A percentile compares a stretch with the other conserved stretches of the same genome.
Evolutionary conservation across 2,329 filamentous ascomycete species (phyloP).

Genomic region (Helicocarpus griseus): DNA sequence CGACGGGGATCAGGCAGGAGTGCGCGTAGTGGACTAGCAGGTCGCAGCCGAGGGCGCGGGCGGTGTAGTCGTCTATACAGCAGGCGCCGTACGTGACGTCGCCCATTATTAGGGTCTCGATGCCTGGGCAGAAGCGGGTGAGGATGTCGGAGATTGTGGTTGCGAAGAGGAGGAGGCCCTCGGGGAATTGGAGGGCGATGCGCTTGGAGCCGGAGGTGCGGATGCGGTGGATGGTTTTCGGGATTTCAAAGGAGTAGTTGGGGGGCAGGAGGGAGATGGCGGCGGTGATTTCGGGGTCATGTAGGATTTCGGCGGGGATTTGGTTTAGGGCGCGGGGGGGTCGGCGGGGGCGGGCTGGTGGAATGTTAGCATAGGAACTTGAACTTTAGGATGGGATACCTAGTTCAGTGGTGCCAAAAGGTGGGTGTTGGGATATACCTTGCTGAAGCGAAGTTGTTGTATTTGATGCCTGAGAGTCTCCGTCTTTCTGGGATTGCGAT

Average conservation of each 20-base stretch:
- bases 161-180: constrained; percentile 87
- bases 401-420: too few species aligned
- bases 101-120: constrained; percentile 95
- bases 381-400: background rate
- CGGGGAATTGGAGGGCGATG: constrained; percentile 93
- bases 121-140: constrained; percentile 82
- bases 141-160: constrained; percentile 97
- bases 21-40: constrained; percentile 94
- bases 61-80: constrained; percentile 98
- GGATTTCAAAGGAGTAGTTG: constrained; percentile 99
- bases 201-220: constrained; percentile 67
- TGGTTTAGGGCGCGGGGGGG: constrained; percentile 78
- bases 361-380: constrained; percentile 9
- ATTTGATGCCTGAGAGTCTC: constrained; percentile 37
- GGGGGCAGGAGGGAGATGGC: constrained; percentile 77
- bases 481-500: constrained; percentile 42
- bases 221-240: constrained; percentile 94
- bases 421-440: constrained; percentile 27
- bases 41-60: constrained; percentile 85
- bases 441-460: constrained; percentile 44
- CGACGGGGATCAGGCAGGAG: constrained; percentile 90
- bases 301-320: constrained; percentile 75
- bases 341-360: constrained; percentile 62
- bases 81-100: constrained; percentile 98
- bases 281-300: constrained; percentile 75